Percentiles rank a stretch among this genome's conserved stretches.
These are phyloP conservation scores for Paratinospora sagittata DNA, from an alignment of 164 flowering plant genomes.

Conservation along the genomic window DNA sequence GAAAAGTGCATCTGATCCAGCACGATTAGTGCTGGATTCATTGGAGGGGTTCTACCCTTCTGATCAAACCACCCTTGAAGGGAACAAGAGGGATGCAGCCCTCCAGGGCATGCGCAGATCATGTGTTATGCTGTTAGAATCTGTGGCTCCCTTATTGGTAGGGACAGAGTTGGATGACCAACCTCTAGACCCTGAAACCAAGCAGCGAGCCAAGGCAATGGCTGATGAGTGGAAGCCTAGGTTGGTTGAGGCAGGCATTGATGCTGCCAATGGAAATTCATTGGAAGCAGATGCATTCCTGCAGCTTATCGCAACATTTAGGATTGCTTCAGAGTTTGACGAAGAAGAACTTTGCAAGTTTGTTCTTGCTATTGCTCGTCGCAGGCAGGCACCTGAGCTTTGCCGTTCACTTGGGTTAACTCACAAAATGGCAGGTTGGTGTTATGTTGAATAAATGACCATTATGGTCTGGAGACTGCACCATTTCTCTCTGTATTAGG, in stretches of 20 bases:
- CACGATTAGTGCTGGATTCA: constrained; percentile 58
- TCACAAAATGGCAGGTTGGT: constrained; percentile 83
- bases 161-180: constrained; percentile 41
- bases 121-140: constrained; percentile 52
- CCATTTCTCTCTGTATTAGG: constrained; percentile 21
- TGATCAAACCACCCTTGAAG: constrained; percentile 34
- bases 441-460: constrained; percentile 35
- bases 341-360: constrained; percentile 75
- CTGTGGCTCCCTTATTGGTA: constrained; percentile 52
- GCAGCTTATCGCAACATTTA: constrained; percentile 67
- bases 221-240: constrained; percentile 72
- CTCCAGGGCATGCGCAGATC: constrained; percentile 56
- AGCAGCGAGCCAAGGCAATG: constrained; percentile 71
- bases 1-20: constrained; percentile 61
- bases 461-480: constrained; percentile 27
- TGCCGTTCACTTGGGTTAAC: constrained; percentile 71
- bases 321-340: constrained; percentile 71
- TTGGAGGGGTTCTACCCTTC: constrained; percentile 59
- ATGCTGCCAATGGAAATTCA: constrained; percentile 54
- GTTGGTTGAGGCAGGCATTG: constrained; percentile 40
- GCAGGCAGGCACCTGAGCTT: constrained; percentile 64
- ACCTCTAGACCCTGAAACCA: constrained; percentile 51
- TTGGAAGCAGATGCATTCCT: constrained; percentile 74
- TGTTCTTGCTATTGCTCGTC: constrained; percentile 55
- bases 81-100: constrained; percentile 42